phyloP scores from a whole-genome alignment of 768 basidiomycete genomes.

The Ramaria rubella region DNA sequence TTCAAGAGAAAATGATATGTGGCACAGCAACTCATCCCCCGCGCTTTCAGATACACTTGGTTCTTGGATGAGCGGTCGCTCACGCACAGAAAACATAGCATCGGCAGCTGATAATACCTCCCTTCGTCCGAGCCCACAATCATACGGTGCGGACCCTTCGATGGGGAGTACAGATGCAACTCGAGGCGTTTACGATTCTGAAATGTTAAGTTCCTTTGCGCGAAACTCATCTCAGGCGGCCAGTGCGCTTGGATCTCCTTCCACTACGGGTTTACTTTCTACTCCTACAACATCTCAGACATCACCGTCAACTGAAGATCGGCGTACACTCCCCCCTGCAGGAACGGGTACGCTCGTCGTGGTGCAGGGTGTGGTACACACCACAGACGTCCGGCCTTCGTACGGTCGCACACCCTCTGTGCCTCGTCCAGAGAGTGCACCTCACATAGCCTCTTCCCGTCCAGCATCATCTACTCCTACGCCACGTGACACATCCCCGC shows the following conservation, averaged over 20 bases:
- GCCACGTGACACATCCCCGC: slow-evolving; percentile 17
- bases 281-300: slow-evolving; percentile 11
- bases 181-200: neutral
- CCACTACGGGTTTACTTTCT: neutral
- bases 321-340: slow-evolving; percentile 59
- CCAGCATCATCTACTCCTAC: slow-evolving; percentile 13
- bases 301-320: slow-evolving; percentile 14
- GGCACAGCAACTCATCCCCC: neutral
- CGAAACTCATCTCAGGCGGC: slow-evolving; percentile 12
- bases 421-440: slow-evolving; percentile 12
- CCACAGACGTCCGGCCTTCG: slow-evolving; percentile 52
- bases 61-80: slow-evolving; percentile 7
- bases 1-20: neutral
- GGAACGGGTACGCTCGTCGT: slow-evolving; percentile 62
- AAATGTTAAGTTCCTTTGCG: neutral
- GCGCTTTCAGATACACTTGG: slow-evolving; percentile 1
- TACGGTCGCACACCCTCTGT: slow-evolving; percentile 12
- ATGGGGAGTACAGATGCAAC: neutral
- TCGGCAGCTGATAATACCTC: neutral
- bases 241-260: slow-evolving; percentile 13
- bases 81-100: neutral
- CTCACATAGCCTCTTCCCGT: slow-evolving; percentile 11
- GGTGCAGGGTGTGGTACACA: slow-evolving; percentile 78
- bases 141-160: neutral
- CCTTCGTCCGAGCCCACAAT: neutral